These are phyloP conservation scores for Thielaviopsis cerberus DNA, from an alignment of 2,329 filamentous ascomycete genomes.

Conservation along the genomic window DNA sequence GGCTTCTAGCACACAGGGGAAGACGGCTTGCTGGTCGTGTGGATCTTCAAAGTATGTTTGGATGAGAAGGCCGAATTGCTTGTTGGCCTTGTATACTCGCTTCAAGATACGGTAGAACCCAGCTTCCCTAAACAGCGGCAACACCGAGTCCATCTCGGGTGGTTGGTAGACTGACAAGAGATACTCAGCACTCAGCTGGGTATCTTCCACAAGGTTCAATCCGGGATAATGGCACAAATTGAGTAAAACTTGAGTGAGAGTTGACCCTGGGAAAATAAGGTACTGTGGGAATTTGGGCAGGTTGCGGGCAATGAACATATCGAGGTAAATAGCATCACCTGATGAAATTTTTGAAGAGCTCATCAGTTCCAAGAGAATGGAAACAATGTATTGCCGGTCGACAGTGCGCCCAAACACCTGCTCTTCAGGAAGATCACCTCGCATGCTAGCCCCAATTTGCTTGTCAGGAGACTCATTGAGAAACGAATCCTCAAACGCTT, in stretches of 20 bases:
- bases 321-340: slow-evolving; percentile 78
- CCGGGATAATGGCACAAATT: slow-evolving; percentile 74
- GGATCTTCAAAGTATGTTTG: slow-evolving; percentile 71
- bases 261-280: slow-evolving; percentile 71
- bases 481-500: slow-evolving; percentile 90
- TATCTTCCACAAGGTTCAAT: slow-evolving; percentile 69
- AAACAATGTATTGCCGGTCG: slow-evolving; percentile 81
- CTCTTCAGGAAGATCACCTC: slow-evolving; percentile 40
- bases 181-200: slow-evolving; percentile 93
- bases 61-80: slow-evolving; percentile 60
- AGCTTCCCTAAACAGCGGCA: slow-evolving; percentile 61
- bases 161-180: slow-evolving; percentile 85
- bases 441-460: slow-evolving; percentile 31
- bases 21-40: slow-evolving; percentile 55
- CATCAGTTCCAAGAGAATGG: slow-evolving; percentile 83
- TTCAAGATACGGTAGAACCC: slow-evolving; percentile 85
- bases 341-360: slow-evolving; percentile 53
- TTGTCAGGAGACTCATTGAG: slow-evolving; percentile 62
- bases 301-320: slow-evolving; percentile 96
- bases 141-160: slow-evolving; percentile 55
- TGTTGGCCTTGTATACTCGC: slow-evolving; percentile 63
- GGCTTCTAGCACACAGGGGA: slow-evolving; percentile 61
- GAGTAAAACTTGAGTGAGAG: slow-evolving; percentile 60
- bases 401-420: slow-evolving; percentile 52
- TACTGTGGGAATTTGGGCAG: slow-evolving; percentile 94